Base-by-base conservation (phyloP, 768 basidiomycete genomes). In the Boletus fagicola region DNA sequence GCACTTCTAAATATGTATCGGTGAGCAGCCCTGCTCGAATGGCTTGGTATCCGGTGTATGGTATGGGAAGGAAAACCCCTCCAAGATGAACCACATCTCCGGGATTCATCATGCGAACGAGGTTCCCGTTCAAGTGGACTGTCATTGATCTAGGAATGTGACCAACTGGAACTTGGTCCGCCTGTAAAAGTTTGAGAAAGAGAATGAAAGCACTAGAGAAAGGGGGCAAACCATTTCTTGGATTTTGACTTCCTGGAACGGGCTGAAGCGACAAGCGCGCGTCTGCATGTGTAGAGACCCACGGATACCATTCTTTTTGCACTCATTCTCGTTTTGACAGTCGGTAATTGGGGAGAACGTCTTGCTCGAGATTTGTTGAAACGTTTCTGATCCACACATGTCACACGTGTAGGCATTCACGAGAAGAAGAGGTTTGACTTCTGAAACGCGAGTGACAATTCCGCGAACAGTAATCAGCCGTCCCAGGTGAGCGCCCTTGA, bases 81-180 rank as follows among this genome's bases (percentile, higher is more conserved):
- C 92, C 90, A 33, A 98, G 77, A 71, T 98, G 87, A 45, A 98
- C 89, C 31, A 97, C 88, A 68, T 99, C 97, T 28, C 97, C 97
- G 0, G 97, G 97, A 66, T 88, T 94, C 85, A 98, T 87, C 57
- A 82, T 78, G 33, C 97, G 89, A 9, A 94, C 95, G 36, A 97
- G 81, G 58, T 81, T 87, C 24, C 97, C 97, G 61, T 92, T 86
- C 35, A 98, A 80, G 68, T 99, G 94, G n/a, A 97, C 73, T 0
- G 94, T 94, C 97, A 98, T 98, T 3, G 95, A 94, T 39, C 97
- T 88, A 24, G 97, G 97, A 56, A 99, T 99, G 71, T 99, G 97
- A 5, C 97, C 97, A 47, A 99, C 96, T 24, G 97, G 97, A 1
- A 99, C 97, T 86, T 99, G 97, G 68, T 98, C 96, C 26, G 96